Evolutionary conservation across 306 rosid species (phyloP), one percentile per base, ranked within the genome.

Genomic region (Argentina anserina): DNA sequence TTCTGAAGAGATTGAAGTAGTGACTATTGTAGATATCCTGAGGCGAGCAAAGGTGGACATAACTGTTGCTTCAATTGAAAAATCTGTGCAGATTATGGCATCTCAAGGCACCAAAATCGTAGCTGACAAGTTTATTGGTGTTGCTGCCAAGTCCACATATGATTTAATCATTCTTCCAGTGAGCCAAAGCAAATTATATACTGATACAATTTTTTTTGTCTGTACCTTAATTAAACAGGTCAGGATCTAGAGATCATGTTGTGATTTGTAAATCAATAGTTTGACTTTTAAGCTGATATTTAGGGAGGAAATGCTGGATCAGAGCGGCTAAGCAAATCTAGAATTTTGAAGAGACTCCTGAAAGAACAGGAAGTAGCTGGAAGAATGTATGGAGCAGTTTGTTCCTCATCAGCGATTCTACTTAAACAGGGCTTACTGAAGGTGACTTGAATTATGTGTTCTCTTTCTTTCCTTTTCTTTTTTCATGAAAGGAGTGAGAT

Each of bases 161-260:
- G 98, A 94, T 83, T 60, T 94, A 76, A 89, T 94, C 75, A 84
- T 94, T 85, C 96, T 94, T 84, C 96, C 92, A 75, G 98, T 94
- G 72, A 89, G 93, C 43, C 29, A 41, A 63, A 56, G 6, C 7
- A 69, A 46, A 52, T 70, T 70, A 37, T n/a, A 41, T 72, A 49
- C 20, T 64, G 46, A 70, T 76, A 42, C 43, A 65, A 23, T 17
- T 76, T 52, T 73, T 34, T 71, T 74, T 28, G 52, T 46, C 18
- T 61, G 20, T 67, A 74, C 52, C 34, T 34, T 0, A 25, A 56
- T 58, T 33, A 37, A 37, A 26, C 70, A 40, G 25, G 10, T 50
- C 70, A 43, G 41, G 63, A 50, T 15, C 45, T 45, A 9, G 53
- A 37, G 31, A 47, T 45, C 47, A 25, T 11, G 34, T 42, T 21